Base-by-base conservation (phyloP, 345 rosid genomes). In the Eucalyptus caleyi region DNA sequence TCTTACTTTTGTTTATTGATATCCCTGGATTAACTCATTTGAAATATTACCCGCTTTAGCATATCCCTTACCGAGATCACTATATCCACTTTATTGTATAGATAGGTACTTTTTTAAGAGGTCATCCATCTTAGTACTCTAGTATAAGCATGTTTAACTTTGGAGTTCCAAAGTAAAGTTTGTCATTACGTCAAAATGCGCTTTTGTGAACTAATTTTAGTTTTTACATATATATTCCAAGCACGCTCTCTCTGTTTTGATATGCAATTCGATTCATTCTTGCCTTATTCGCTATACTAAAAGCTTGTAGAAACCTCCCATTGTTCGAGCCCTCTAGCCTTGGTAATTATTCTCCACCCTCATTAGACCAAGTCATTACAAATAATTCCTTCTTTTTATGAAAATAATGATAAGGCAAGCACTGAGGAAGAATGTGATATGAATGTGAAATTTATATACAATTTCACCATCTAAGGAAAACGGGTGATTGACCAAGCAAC, bases 31-130 rank as follows among this genome's bases (percentile, higher is more conserved):
- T 56, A 56, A 56, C 27, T 21, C 27, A 56, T 1, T 9, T 56
- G 62, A 21, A 24, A 56, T 56, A 9, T 23, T 56, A 56, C 27
- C 27, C 0, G 3, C 27, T 56, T 56, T 56, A 4, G 30, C 27
- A 56, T 23, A 24, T 23, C 30, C 12, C 62, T 21, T 56, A 56
- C 3, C 1, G 6, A 56, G 27, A 56, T 56, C 62, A 9, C 6
- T 4, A 56, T 56, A 8, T 23, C 1, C 4, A 2, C 11, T 23
- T 23, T 56, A 53, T 2, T 19, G 24, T 19, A 19, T 0, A 23
- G 0, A 56, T 56, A 56, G 13, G 30, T 9, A 9, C 12, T 23
- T 23, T 54, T 56, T 56, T 5, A 56, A 56, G 12, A 56, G 62
- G 30, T 56, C 6, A 23, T 24, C 27, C 12, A 56, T 56, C 12